phyloP scores from a whole-genome alignment of 2,329 filamentous ascomycete species.

The Teratosphaeria pseudoeucalypti region DNA sequence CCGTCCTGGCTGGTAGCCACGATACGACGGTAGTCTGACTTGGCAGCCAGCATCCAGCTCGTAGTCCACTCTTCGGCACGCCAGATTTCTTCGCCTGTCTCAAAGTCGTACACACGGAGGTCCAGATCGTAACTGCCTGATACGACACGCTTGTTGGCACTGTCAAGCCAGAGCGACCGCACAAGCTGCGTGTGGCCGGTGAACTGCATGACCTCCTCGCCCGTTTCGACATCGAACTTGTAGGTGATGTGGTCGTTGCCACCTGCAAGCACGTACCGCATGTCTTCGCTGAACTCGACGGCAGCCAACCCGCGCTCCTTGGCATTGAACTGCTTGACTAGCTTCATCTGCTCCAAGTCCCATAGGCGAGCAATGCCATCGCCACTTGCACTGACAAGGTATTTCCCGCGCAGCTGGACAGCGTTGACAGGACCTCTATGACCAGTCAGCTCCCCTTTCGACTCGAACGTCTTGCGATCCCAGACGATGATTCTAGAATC shows the following conservation, averaged over 20 bases:
- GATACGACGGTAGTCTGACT: slow-evolving; percentile 89
- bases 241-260: slow-evolving; percentile 94
- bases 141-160: slow-evolving; percentile 71
- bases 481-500: slow-evolving; percentile 89
- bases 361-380: slow-evolving; percentile 91
- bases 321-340: slow-evolving; percentile 79
- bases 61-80: slow-evolving; percentile 91
- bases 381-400: slow-evolving; percentile 85
- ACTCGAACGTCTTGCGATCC: slow-evolving; percentile 68
- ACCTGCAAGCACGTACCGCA: slow-evolving; percentile 83
- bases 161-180: slow-evolving; percentile 82
- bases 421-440: slow-evolving; percentile 92
- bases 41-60: slow-evolving; percentile 93
- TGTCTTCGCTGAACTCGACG: slow-evolving; percentile 91
- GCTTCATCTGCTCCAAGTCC: slow-evolving; percentile 82
- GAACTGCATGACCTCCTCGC: slow-evolving; percentile 70
- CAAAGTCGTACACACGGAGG: slow-evolving; percentile 88
- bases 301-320: slow-evolving; percentile 92
- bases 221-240: slow-evolving; percentile 89
- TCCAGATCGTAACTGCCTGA: slow-evolving; percentile 92
- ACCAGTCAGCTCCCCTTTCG: slow-evolving; percentile 70
- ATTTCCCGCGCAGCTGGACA: slow-evolving; percentile 86
- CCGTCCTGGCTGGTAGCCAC: slow-evolving; percentile 92
- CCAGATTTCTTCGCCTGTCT: slow-evolving; percentile 64
- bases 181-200: slow-evolving; percentile 78